These are phyloP conservation scores for Candida vartiovaarae DNA, from an alignment of 805 yeast genomes.

Conservation along the genomic window DNA sequence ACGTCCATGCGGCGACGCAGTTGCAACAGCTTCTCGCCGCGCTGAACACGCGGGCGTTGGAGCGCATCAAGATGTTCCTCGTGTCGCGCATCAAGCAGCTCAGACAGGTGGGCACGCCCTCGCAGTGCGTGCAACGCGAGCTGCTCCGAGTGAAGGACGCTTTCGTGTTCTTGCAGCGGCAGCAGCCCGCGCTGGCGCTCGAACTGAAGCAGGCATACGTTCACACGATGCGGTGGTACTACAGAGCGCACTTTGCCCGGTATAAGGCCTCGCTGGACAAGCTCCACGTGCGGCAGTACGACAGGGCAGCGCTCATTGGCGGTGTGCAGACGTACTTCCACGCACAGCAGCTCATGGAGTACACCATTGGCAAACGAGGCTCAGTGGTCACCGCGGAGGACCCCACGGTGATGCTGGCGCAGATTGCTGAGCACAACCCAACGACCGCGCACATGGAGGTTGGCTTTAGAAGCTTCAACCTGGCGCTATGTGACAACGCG, in stretches of 20 bases:
- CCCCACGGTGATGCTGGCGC: constrained; percentile 67
- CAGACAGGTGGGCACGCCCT: constrained; percentile 55
- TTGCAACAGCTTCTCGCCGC: constrained; percentile 34
- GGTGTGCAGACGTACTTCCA: constrained; percentile 16
- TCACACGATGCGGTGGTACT: constrained; percentile 92
- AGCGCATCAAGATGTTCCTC: constrained; percentile 66
- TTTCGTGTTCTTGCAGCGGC: constrained; percentile 46
- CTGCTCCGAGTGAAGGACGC: constrained; percentile 58
- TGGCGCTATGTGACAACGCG: constrained; percentile 70
- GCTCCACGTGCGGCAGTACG: constrained; percentile 45
- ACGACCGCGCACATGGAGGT: constrained; percentile 63
- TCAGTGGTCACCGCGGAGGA: constrained; percentile 49
- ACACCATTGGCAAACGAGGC: constrained; percentile 39
- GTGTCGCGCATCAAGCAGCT: constrained; percentile 59
- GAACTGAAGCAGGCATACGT: constrained; percentile 77
- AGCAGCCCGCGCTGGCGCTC: constrained; percentile 55
- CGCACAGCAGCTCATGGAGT: constrained; percentile 17
- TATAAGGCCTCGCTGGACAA: constrained; percentile 68
- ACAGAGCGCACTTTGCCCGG: constrained; percentile 67
- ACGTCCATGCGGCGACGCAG: constrained; percentile 15
- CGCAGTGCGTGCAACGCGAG: constrained; percentile 67
- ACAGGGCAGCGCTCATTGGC: constrained; percentile 51
- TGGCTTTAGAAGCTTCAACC: constrained; percentile 63
- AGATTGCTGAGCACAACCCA: constrained; percentile 75
- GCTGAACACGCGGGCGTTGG: constrained; percentile 59